These are phyloP conservation scores for Corinectria fuckeliana DNA, from an alignment of 2,329 filamentous ascomycete genomes.

Conservation along the genomic window DNA sequence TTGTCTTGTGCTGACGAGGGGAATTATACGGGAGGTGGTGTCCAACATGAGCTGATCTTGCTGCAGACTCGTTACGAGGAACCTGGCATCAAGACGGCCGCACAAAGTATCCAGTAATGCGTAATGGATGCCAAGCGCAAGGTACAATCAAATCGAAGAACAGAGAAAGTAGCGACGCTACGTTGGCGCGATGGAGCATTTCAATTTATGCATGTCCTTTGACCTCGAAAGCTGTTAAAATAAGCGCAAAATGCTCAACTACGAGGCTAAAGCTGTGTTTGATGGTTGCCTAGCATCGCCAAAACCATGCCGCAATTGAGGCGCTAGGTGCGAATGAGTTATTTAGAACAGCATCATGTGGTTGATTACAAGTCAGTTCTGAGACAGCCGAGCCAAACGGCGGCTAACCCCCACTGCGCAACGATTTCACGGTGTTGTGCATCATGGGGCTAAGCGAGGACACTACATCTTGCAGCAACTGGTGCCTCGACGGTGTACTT, in stretches of 20 bases:
- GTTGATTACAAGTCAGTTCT: not conserved
- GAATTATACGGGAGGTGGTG: not conserved
- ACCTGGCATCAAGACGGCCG: not conserved
- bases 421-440: conserved; percentile 4
- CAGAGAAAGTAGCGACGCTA: not conserved
- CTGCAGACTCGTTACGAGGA: not conserved
- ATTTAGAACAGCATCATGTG: conserved; percentile 4
- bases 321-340: not conserved
- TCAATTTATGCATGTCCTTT: not conserved
- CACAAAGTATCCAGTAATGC: not conserved
- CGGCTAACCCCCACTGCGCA: not conserved
- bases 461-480: not conserved
- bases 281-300: conserved; percentile 3
- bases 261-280: not conserved
- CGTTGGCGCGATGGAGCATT: not conserved
- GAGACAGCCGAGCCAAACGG: not conserved
- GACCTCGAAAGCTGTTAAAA: not conserved
- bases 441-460: not conserved
- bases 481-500: not conserved
- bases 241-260: not conserved
- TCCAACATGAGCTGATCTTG: not conserved
- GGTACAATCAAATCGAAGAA: not conserved
- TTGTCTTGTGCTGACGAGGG: not conserved
- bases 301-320: not conserved
- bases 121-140: not conserved